These are phyloP conservation scores for Lentinula sp. DNA, from an alignment of 768 basidiomycete genomes.

Conservation along the genomic window DNA sequence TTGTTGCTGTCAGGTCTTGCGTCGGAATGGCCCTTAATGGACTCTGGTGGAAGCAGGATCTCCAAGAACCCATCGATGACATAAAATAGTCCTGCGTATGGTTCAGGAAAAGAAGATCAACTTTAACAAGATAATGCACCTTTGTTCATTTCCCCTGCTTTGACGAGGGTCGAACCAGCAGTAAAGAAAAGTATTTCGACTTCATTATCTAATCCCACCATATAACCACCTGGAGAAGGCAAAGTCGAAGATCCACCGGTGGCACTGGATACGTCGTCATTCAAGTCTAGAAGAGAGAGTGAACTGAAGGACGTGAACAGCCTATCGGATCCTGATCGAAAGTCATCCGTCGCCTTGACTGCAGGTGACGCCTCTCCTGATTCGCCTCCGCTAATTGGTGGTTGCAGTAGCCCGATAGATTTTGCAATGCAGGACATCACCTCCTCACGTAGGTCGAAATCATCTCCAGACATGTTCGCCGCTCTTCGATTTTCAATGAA, in stretches of 20 bases:
- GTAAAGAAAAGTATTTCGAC: conserved; percentile 94
- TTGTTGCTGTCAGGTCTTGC: not conserved
- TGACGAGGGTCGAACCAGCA: conserved; percentile 79
- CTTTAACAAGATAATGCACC: conserved; percentile 35
- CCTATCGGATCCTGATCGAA: conserved; percentile 25
- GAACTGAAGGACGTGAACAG: conserved; percentile 65
- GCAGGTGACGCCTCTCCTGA: conserved; percentile 65
- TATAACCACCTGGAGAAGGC: conserved; percentile 45
- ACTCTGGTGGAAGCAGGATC: conserved; percentile 65
- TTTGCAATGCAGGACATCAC: conserved; percentile 98
- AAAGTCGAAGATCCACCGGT: conserved; percentile 50
- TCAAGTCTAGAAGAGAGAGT: conserved; percentile 63
- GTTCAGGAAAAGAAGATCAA: conserved; percentile 5
- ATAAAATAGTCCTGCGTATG: conserved; percentile 71
- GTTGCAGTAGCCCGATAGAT: conserved; percentile 90
- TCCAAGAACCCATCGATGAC: conserved; percentile 96
- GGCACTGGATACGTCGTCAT: conserved; percentile 64
- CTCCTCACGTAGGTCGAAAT: conserved; percentile 92
- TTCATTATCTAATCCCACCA: conserved; percentile 90
- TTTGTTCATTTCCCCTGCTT: conserved; percentile 84
- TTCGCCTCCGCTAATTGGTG: conserved; percentile 65
- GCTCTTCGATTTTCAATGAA: conserved; percentile 18
- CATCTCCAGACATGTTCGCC: conserved; percentile 41
- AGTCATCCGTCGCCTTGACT: conserved; percentile 41
- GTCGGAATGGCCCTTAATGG: conserved; percentile 12